Percentiles rank a stretch among this genome's conserved stretches.
Evolutionary conservation across 2,329 filamentous ascomycete genomes (phyloP).

Genomic region (Curvularia lunata): DNA sequence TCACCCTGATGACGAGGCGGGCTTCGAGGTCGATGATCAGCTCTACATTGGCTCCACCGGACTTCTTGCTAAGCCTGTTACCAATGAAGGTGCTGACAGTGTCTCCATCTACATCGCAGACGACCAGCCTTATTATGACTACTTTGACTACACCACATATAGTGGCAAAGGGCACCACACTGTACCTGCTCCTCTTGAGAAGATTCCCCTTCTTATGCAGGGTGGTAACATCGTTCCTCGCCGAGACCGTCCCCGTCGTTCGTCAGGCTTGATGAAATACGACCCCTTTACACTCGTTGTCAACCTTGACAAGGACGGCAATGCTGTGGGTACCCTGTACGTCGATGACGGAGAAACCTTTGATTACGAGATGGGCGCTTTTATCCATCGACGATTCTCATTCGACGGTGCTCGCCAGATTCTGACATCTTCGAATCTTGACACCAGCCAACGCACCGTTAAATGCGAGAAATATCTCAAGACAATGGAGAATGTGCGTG

Average conservation of each 20-base stretch:
- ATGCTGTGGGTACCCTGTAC: conserved; percentile 84
- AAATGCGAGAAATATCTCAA: conserved; percentile 78
- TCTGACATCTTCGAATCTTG: conserved; percentile 68
- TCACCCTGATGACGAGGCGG: conserved; percentile 82
- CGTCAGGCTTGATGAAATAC: conserved; percentile 85
- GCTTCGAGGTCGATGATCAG: conserved; percentile 91
- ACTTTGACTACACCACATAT: conserved; percentile 84
- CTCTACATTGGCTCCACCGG: conserved; percentile 89
- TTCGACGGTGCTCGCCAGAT: conserved; percentile 62
- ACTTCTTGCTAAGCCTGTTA: conserved; percentile 89
- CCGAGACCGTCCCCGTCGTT: conserved; percentile 85
- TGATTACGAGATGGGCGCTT: conserved; percentile 83
- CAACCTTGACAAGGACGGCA: conserved; percentile 69
- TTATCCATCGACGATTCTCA: conserved; percentile 82
- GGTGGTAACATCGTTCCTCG: conserved; percentile 91
- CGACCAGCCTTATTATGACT: conserved; percentile 90
- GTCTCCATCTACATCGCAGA: conserved; percentile 88
- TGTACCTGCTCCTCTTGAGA: conserved; percentile 79
- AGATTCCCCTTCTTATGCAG: conserved; percentile 88
- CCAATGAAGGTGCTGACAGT: conserved; percentile 73
- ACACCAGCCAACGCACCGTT: conserved; percentile 58
- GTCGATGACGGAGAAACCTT: conserved; percentile 94
- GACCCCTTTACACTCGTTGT: conserved; percentile 95
- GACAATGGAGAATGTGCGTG: conserved; percentile 74
- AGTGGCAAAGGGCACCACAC: conserved; percentile 75